Evolutionary conservation across 441 rosid species (phyloP).

Genomic region (Populus tomentosa): DNA sequence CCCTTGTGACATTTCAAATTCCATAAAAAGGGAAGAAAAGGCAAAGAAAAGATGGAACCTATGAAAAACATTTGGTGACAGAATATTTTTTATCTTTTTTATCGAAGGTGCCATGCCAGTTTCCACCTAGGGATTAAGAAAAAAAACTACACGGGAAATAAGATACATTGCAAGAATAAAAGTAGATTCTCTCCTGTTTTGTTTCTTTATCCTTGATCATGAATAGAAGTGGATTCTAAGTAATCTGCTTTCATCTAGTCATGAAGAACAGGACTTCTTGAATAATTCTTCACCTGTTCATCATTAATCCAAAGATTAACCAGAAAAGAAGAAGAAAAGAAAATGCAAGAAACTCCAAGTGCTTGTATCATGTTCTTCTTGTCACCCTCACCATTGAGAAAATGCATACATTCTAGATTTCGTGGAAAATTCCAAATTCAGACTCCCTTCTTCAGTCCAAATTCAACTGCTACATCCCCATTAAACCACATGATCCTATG

Average conservation of each 20-base stretch:
- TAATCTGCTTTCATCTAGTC: background rate
- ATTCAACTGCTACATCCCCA: conserved; percentile 10
- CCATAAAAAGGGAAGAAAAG: background rate
- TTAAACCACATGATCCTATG: conserved; percentile 32
- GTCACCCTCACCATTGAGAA: background rate
- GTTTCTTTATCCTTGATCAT: background rate
- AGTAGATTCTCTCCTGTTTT: background rate
- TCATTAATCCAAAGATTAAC: background rate
- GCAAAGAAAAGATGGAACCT: background rate
- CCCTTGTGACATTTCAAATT: conserved; percentile 8
- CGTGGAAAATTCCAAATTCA: conserved; percentile 30
- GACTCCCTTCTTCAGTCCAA: conserved; percentile 20
- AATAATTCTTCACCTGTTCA: background rate
- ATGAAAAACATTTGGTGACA: background rate
- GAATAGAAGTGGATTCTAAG: background rate
- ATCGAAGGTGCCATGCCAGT: conserved; percentile 1
- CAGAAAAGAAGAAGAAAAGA: background rate
- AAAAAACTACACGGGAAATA: background rate
- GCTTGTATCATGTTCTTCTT: conserved; percentile 2
- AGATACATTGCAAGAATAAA: background rate
- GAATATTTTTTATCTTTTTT: background rate
- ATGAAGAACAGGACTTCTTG: background rate
- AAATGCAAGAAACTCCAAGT: conserved; percentile 25
- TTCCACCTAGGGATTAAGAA: background rate
- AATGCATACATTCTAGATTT: background rate